Evolutionary conservation across 345 rosid genomes (phyloP), one percentile per base, ranked within the genome.

Genomic region (Odontarrhena argentea): DNA sequence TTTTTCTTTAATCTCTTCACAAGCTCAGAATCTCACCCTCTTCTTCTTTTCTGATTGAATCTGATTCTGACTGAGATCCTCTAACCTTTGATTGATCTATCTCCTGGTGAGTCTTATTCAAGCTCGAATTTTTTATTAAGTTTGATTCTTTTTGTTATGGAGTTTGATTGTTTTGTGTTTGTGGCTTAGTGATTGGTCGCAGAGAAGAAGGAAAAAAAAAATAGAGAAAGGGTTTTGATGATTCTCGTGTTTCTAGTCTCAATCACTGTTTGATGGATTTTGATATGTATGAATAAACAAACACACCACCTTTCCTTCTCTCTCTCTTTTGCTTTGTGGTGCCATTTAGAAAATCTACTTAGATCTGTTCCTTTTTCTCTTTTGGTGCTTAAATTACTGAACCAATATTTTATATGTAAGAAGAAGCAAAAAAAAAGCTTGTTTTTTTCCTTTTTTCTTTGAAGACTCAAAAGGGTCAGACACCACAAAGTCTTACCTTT

Each of bases 341-440:
- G 67, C 51, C 54, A 44, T 55, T 43, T 36, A 44, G 61, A 50
- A 46, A 53, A 58, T 63, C 63, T 40, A 60, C 51, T 48, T 71
- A 80, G 81, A 80, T 80, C 81, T 77, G 70, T 51, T 67, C 43
- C 63, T 56, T 66, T 62, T 12, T 62, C 13, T 36, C 58, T 38
- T 59, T 46, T 63, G 42, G 59, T 15, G 67, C 12, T 71, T 60
- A 51, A n/a, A 15, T 43, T 30, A 24, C 30, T 65, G 48, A 61
- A 49, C 64, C 46, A 26, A 36, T 63, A 46, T 63, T 24, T 48
- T 35, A 48, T 42, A 67, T 30, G 59, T 63, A 57, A 57, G 18
- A 42, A 56, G 56, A 43, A 66, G 63, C 40, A 15, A 18, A 7
- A 56, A 62, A 77, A 45, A 25, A 61, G 46, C n/a, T 36, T 34